phyloP scores from a whole-genome alignment of 2,329 filamentous ascomycete genomes.

The Exophiala aquamarina region DNA sequence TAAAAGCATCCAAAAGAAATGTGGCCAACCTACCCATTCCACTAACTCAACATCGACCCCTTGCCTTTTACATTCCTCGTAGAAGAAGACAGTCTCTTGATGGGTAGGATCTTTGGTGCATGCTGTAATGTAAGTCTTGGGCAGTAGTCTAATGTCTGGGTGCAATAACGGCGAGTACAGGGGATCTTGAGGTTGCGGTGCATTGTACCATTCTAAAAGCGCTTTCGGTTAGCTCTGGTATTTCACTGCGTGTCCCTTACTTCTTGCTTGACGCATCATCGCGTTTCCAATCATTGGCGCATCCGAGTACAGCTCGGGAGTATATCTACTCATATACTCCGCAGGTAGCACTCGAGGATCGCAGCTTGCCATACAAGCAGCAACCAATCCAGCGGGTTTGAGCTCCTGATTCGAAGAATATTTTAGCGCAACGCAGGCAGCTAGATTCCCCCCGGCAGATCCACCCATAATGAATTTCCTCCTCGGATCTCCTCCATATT shows the following conservation, averaged over 20 bases:
- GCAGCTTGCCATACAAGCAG: neutral
- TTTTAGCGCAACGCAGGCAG: conserved; percentile 25
- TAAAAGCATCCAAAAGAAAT: conserved; percentile 12
- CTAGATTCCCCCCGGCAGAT: conserved; percentile 58
- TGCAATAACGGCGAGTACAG: conserved; percentile 9
- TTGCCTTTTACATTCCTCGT: conserved; percentile 13
- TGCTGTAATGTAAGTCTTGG: conserved; percentile 6
- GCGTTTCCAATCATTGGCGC: conserved; percentile 7
- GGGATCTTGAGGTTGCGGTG: conserved; percentile 5
- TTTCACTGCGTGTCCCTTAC: conserved; percentile 1
- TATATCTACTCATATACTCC: conserved; percentile 9
- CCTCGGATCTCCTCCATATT: conserved; percentile 2
- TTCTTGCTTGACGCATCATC: conserved; percentile 4
- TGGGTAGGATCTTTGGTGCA: conserved; percentile 12
- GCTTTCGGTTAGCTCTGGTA: neutral
- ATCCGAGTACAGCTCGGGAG: conserved; percentile 10
- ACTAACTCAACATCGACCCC: conserved; percentile 8
- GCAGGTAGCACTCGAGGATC: neutral
- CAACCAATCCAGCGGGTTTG: neutral
- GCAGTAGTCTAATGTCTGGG: conserved; percentile 7
- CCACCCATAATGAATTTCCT: conserved; percentile 57
- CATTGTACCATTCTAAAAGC: conserved; percentile 5
- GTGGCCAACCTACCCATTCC: conserved; percentile 10
- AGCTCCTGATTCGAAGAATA: conserved; percentile 4
- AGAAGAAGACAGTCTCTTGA: conserved; percentile 13